Percentiles rank a stretch among this genome's conserved stretches.
Conservation (phyloP, 2,329 filamentous ascomycete genomes). For the Pyricularia pennisetigena region DNA sequence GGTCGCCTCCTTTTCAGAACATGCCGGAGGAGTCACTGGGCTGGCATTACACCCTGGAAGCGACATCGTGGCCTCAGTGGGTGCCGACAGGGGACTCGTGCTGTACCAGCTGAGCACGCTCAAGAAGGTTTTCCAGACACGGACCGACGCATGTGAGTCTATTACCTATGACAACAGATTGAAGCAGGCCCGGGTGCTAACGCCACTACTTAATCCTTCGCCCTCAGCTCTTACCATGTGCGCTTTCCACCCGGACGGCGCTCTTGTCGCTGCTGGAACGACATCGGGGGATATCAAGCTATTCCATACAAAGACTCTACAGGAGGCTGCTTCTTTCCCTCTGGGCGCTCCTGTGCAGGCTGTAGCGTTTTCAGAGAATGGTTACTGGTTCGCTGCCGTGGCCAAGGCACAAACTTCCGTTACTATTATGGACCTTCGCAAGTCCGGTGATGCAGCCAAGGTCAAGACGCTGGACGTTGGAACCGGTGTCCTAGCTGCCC, state of each 20-base stretch:
- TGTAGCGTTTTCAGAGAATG: slow-evolving; percentile 88
- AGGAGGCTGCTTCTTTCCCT: slow-evolving; percentile 64
- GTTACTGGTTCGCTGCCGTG: slow-evolving; percentile 85
- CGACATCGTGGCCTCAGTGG: slow-evolving; percentile 75
- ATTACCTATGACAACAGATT: not conserved
- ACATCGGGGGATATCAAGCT: slow-evolving; percentile 73
- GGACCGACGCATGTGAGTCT: slow-evolving; percentile 65
- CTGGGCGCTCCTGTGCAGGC: slow-evolving; percentile 61
- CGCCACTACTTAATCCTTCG: not conserved
- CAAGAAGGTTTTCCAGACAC: slow-evolving; percentile 67
- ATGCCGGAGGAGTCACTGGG: slow-evolving; percentile 71
- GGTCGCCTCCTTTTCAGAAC: slow-evolving; percentile 62
- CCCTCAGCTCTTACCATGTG: slow-evolving; percentile 59
- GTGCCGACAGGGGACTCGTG: slow-evolving; percentile 84
- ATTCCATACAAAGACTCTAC: slow-evolving; percentile 75
- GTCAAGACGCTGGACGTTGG: slow-evolving; percentile 83
- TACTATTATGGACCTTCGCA: slow-evolving; percentile 86
- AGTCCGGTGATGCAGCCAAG: slow-evolving; percentile 71
- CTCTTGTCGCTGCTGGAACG: slow-evolving; percentile 82
- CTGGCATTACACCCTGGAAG: slow-evolving; percentile 76
- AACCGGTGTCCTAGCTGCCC: slow-evolving; percentile 61
- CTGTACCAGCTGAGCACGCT: slow-evolving; percentile 70
- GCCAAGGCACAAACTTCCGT: slow-evolving; percentile 69
- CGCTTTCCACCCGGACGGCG: slow-evolving; percentile 93
- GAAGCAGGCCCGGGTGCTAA: not conserved